phyloP scores from a whole-genome alignment of 441 rosid genomes.

The Mallotus repandus region DNA sequence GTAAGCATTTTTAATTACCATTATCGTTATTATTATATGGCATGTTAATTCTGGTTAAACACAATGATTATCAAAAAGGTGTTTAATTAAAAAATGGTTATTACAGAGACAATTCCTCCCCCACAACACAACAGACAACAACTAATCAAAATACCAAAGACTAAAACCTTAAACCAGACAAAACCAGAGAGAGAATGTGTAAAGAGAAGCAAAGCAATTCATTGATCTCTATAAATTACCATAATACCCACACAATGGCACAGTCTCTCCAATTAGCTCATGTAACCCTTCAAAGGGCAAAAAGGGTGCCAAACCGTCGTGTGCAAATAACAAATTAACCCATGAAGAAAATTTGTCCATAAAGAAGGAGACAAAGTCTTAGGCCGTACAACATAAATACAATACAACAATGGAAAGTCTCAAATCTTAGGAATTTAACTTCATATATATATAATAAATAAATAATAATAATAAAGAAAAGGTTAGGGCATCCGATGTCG shows the following conservation, averaged over 20 bases:
- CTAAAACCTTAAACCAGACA: conserved; percentile 18
- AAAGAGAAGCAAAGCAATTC: conserved; percentile 9
- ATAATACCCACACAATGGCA: conserved; percentile 2
- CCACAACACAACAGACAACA: background rate
- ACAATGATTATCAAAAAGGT: background rate
- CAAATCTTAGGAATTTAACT: background rate
- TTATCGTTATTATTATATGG: background rate
- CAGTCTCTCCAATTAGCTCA: too few species aligned
- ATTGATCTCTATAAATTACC: background rate
- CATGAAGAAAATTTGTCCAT: conserved; percentile 31
- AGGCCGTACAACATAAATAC: conserved; percentile 24
- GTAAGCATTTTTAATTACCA: too few species aligned
- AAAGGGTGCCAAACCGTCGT: background rate
- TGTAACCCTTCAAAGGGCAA: background rate
- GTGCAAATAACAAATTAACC: background rate
- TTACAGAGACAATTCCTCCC: background rate
- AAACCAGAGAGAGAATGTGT: background rate
- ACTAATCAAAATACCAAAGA: background rate
- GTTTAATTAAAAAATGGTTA: too few species aligned
- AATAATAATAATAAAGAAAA: background rate
- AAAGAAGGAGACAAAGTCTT: conserved; percentile 41
- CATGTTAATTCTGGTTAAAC: background rate
- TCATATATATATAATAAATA: background rate
- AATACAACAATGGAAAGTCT: conserved; percentile 19
- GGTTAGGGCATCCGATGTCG: conserved; percentile 44